Base-by-base conservation (phyloP, 345 rosid species). In the Stellera chamaejasme region DNA sequence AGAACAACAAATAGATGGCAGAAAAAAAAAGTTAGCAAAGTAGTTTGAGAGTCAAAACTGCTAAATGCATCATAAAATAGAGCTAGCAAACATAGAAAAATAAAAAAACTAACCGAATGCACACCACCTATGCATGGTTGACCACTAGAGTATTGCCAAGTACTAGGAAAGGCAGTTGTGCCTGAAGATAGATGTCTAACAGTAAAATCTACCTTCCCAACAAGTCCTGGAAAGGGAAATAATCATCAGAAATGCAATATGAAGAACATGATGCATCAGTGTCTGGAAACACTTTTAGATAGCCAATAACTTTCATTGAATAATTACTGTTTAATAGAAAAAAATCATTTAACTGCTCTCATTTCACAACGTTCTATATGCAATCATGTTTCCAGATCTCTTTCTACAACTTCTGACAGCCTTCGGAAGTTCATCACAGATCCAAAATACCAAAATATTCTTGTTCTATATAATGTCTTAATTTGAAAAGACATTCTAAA, bases 121-220 rank as follows among this genome's bases (percentile, higher is more conserved):
- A 69, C 78, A 16, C 68, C 75, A 43, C 84, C 86, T 23, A 85
- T 27, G 68, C 97, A 94, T 56, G 80, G 96, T 60, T 80, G 90
- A 69, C 56, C 43, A 44, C 69, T 70, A 58, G 95, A 66, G 72
- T 75, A 80, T 0, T 62, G 73, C 96, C 94, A 94, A 4, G 64
- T 56, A 69, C 78, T 76, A 2, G 97, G 99, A 65, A 94, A 90
- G 54, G 65, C 54, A 49, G 88, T 65, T 13, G 97, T 80, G 49
- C 77, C 60, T 11, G 99, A 94, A 52, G 99, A 72, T 45, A 94
- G 83, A 72, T 94, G 99, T 78, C 87, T 87, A 45, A 94, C 99
- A 54, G 88, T 76, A 71, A 94, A 94, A 69, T 94, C 99, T 61
- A 90, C 99, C 85, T 87, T 90, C 56, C 99, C 99, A 71, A 82